Percentiles rank a stretch among this genome's conserved stretches.
These are phyloP conservation scores for Speleostelium caveatum DNA, from an alignment of 78 protist genomes.

Conservation along the genomic window DNA sequence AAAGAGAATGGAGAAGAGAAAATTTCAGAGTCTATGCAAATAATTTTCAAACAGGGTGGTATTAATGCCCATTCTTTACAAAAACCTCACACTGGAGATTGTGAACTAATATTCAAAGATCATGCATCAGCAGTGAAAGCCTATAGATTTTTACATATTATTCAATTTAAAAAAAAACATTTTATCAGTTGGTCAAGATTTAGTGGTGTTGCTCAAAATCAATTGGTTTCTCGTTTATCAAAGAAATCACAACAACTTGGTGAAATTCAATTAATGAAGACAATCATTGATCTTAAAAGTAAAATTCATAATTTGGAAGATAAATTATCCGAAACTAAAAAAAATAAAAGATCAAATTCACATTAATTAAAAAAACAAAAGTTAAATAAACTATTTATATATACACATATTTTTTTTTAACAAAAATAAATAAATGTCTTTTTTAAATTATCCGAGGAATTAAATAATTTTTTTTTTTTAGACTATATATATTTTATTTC, in stretches of 20 bases:
- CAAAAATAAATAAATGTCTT: no score
- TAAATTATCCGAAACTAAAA: not conserved
- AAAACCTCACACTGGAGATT: not conserved
- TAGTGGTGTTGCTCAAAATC: not conserved
- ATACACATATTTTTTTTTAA: not conserved
- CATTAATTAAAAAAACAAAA: not conserved
- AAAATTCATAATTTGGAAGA: not conserved
- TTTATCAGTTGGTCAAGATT: conserved; percentile 1
- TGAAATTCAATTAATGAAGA: conserved; percentile 14
- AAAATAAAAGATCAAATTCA: not conserved
- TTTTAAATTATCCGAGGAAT: not conserved
- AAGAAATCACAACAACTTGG: not conserved
- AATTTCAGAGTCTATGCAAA: not conserved
- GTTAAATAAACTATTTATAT: not conserved
- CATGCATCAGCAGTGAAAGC: conserved; percentile 2
- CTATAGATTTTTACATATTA: not conserved
- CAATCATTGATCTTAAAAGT: not conserved
- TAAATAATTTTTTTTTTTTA: no score
- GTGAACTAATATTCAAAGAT: not conserved
- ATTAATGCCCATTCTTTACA: not conserved
- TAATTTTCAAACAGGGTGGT: not conserved
- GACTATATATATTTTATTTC: not conserved
- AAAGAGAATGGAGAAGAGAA: not conserved
- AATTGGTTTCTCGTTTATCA: not conserved
- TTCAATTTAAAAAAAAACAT: not conserved